Percentiles rank a stretch among this genome's conserved stretches.
phyloP scores from a whole-genome alignment of 2,329 filamentous ascomycete species.

The Aspergillus sp. region DNA sequence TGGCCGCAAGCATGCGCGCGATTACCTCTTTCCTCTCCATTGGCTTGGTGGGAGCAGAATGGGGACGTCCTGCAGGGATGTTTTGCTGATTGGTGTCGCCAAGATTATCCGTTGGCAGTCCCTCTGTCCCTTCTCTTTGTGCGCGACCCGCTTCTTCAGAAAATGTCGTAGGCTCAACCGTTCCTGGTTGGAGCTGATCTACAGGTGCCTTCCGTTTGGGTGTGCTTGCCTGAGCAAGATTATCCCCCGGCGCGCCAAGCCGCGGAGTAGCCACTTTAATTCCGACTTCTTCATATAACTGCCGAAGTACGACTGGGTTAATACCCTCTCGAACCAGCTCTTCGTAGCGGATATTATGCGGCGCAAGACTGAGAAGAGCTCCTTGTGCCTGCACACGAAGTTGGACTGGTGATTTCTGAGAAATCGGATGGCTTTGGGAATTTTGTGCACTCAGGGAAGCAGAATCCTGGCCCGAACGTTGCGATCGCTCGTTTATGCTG shows the following conservation, averaged over 20 bases:
- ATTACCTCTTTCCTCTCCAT: constrained; percentile 69
- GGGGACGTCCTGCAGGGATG: not conserved
- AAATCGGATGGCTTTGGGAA: not conserved
- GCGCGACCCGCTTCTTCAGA: not conserved
- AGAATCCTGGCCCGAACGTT: not conserved
- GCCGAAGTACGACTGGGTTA: constrained; percentile 52
- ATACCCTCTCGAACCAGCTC: constrained; percentile 67
- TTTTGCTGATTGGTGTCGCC: not conserved
- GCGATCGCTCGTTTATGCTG: constrained; percentile 1
- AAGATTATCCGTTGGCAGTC: not conserved
- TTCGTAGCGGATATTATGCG: constrained; percentile 62
- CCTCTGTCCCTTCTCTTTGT: not conserved
- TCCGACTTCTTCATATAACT: constrained; percentile 61
- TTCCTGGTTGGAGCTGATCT: not conserved
- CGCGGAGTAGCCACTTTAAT: constrained; percentile 36
- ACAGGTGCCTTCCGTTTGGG: no score
- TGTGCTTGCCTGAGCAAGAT: not conserved
- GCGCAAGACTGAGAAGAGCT: constrained; percentile 55
- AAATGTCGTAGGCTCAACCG: constrained; percentile 5
- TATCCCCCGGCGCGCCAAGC: constrained; percentile 1
- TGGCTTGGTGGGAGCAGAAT: constrained; percentile 27
- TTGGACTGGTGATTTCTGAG: constrained; percentile 25
- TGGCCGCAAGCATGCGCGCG: constrained; percentile 65
- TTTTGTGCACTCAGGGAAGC: constrained; percentile 3
- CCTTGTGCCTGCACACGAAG: constrained; percentile 49